Evolutionary conservation across 2,329 filamentous ascomycete genomes (phyloP).

Genomic region (Huntiella decipiens): DNA sequence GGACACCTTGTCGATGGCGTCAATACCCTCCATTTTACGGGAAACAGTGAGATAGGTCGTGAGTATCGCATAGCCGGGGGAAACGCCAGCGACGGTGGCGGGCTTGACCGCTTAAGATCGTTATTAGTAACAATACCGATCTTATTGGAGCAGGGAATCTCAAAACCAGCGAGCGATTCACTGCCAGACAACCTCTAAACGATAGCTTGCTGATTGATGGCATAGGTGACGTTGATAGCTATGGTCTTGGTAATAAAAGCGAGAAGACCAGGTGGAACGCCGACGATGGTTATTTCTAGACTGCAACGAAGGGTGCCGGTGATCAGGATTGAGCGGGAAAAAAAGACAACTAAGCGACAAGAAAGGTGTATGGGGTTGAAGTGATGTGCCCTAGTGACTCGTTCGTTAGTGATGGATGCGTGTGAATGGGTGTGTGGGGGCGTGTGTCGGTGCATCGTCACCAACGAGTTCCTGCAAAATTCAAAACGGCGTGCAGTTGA

Average conservation of each 20-base stretch:
- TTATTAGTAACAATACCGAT: slow-evolving; percentile 88
- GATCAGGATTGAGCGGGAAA: slow-evolving; percentile 72
- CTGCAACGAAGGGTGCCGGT: slow-evolving; percentile 67
- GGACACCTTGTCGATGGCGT: slow-evolving; percentile 76
- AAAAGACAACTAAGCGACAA: slow-evolving; percentile 72
- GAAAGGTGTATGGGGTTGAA: slow-evolving; percentile 31
- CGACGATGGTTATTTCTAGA: slow-evolving; percentile 74
- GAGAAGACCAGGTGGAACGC: slow-evolving; percentile 82
- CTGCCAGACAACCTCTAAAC: slow-evolving; percentile 86
- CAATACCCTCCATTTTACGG: slow-evolving; percentile 37
- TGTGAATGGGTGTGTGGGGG: too few species aligned
- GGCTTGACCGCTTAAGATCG: slow-evolving; percentile 79
- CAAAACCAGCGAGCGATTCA: slow-evolving; percentile 77
- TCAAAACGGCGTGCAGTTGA: too few species aligned
- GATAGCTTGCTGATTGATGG: slow-evolving; percentile 83
- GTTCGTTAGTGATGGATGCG: too few species aligned
- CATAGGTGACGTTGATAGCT: slow-evolving; percentile 80
- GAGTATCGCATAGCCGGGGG: slow-evolving; percentile 76
- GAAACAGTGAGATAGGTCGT: slow-evolving; percentile 79
- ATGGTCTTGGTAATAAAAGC: slow-evolving; percentile 86
- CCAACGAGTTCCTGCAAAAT: too few species aligned
- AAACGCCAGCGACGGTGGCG: slow-evolving; percentile 64
- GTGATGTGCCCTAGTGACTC: too few species aligned
- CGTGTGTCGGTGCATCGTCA: too few species aligned
- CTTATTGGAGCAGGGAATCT: slow-evolving; percentile 90